A percentile compares a stretch with the other conserved stretches of the same genome.
These are phyloP conservation scores for Hypoxylon sp. DNA, from an alignment of 2,329 filamentous ascomycete species.

Conservation along the genomic window DNA sequence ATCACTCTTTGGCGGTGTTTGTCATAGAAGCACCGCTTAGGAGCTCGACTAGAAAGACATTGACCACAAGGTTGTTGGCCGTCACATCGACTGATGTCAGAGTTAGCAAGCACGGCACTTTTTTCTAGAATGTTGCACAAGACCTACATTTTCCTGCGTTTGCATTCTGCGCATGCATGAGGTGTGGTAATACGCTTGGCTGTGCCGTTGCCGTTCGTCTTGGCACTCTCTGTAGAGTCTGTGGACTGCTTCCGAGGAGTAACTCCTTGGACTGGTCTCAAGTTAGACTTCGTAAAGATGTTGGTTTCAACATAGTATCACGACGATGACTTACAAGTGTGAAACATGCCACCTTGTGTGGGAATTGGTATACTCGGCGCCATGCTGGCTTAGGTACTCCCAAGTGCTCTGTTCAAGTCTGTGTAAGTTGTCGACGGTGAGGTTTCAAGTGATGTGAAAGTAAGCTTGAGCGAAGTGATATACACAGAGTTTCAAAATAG, in stretches of 20 bases:
- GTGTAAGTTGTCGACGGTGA: slow-evolving; percentile 35
- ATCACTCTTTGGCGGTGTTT: slow-evolving; percentile 84
- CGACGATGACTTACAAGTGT: slow-evolving; percentile 58
- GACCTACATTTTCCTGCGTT: slow-evolving; percentile 80
- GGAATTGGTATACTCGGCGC: slow-evolving; percentile 64
- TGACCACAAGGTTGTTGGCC: slow-evolving; percentile 86
- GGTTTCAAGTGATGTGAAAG: slow-evolving; percentile 49
- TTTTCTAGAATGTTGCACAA: slow-evolving; percentile 26
- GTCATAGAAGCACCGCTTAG: slow-evolving; percentile 84
- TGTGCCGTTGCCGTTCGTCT: slow-evolving; percentile 52
- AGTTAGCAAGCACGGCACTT: slow-evolving; percentile 48
- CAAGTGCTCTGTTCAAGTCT: slow-evolving; percentile 33
- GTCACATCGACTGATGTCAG: slow-evolving; percentile 73
- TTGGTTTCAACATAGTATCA: not conserved
- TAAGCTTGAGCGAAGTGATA: slow-evolving; percentile 40
- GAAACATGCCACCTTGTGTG: slow-evolving; percentile 67
- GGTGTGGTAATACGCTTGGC: slow-evolving; percentile 56
- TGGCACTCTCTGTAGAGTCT: slow-evolving; percentile 57
- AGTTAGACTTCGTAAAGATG: slow-evolving; percentile 29
- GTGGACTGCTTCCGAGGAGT: slow-evolving; percentile 65
- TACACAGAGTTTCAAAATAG: slow-evolving; percentile 39
- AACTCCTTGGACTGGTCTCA: slow-evolving; percentile 63
- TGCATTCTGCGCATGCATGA: slow-evolving; percentile 68
- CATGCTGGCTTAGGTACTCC: slow-evolving; percentile 53
- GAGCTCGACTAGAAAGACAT: slow-evolving; percentile 84